These are phyloP conservation scores for Ophiostoma sp. DNA, from an alignment of 2,329 filamentous ascomycete genomes.

Conservation along the genomic window DNA sequence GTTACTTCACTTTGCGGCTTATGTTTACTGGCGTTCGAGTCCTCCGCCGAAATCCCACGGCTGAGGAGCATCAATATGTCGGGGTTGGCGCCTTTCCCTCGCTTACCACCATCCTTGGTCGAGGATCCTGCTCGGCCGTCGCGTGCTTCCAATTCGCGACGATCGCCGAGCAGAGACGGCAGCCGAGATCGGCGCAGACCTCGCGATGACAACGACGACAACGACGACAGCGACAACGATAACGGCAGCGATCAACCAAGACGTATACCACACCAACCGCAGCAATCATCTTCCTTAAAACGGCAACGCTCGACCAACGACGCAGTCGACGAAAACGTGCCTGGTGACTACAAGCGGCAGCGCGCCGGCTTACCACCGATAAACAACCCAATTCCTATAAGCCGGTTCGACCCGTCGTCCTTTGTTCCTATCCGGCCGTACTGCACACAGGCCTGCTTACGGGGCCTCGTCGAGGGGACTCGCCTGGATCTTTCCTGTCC, in stretches of 20 bases:
- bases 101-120: background rate
- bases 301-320: slow-evolving; percentile 19
- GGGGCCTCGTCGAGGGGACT: slow-evolving; percentile 18
- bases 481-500: slow-evolving; percentile 22
- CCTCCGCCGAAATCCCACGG: background rate
- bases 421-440: slow-evolving; percentile 26
- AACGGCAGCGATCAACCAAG: background rate
- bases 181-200: slow-evolving; percentile 9
- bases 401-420: slow-evolving; percentile 22
- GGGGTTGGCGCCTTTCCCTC: slow-evolving; percentile 12
- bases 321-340: background rate
- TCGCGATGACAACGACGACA: slow-evolving; percentile 3
- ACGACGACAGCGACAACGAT: background rate
- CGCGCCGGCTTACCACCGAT: background rate
- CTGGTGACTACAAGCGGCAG: background rate
- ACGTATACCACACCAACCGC: background rate
- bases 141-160: background rate
- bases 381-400: background rate
- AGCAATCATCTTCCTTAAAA: slow-evolving; percentile 9
- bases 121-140: background rate
- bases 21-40: slow-evolving; percentile 20
- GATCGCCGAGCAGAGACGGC: slow-evolving; percentile 2
- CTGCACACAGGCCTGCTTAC: slow-evolving; percentile 28
- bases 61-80: slow-evolving; percentile 16
- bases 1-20: slow-evolving; percentile 4